Percentiles rank a stretch among this genome's conserved stretches.
phyloP scores from a whole-genome alignment of 768 basidiomycete species.

The Tylopilus rubrobrunneus region DNA sequence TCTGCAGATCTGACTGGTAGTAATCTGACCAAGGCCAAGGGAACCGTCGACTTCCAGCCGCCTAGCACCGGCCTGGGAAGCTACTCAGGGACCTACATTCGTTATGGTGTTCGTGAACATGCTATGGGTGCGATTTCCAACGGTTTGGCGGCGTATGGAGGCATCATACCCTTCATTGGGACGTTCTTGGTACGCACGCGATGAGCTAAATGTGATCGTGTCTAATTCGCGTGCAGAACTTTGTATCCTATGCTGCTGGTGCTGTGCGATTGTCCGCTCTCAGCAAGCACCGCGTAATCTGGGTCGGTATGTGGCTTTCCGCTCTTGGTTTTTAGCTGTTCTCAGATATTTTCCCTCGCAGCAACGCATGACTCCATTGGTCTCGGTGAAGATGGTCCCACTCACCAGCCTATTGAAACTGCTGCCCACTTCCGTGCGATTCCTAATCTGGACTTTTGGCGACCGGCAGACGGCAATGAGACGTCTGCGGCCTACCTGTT shows the following conservation, averaged over 20 bases:
- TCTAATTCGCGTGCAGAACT: slow-evolving; percentile 54
- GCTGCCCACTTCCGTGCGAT: slow-evolving; percentile 81
- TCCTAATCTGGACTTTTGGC: slow-evolving; percentile 91
- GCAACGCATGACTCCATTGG: slow-evolving; percentile 96
- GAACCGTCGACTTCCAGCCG: slow-evolving; percentile 86
- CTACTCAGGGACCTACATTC: slow-evolving; percentile 87
- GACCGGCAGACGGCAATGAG: slow-evolving; percentile 94
- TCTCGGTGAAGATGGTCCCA: slow-evolving; percentile 91
- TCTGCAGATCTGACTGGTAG: slow-evolving; percentile 91
- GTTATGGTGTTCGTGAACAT: slow-evolving; percentile 97
- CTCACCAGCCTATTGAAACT: slow-evolving; percentile 93
- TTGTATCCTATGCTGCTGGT: slow-evolving; percentile 90
- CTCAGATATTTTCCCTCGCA: slow-evolving; percentile 22
- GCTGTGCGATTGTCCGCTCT: slow-evolving; percentile 90
- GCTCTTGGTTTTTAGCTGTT: neutral
- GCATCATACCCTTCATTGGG: slow-evolving; percentile 83
- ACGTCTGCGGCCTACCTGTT: slow-evolving; percentile 89
- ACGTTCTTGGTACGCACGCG: slow-evolving; percentile 73
- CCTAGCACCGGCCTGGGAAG: slow-evolving; percentile 79
- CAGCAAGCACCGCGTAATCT: slow-evolving; percentile 86
- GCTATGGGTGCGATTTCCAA: slow-evolving; percentile 96
- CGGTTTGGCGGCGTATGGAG: slow-evolving; percentile 86
- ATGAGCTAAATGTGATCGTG: neutral
- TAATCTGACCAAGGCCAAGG: slow-evolving; percentile 87
- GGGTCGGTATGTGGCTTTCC: slow-evolving; percentile 64